Base-by-base conservation (phyloP, 129 eudicot species). In the Escallonia herrerae region DNA sequence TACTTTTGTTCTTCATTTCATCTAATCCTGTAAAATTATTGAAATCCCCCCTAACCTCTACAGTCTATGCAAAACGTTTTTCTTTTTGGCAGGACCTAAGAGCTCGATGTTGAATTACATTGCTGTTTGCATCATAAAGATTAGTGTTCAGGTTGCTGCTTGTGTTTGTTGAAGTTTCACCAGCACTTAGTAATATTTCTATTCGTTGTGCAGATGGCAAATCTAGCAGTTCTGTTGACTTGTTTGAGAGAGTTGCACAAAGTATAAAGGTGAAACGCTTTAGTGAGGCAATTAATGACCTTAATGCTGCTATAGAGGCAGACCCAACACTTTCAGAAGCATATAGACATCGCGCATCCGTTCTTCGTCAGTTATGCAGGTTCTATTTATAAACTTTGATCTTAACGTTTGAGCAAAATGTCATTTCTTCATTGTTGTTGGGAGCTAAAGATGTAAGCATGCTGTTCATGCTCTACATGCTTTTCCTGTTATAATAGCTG, bases 311-410 rank as follows among this genome's bases (percentile, higher is more conserved):
- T 51, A 91, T 87, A 71, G 96, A 88, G 64, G 91, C 95, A n/a
- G 95, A 91, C 77, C 98, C 96, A 1, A 74, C 87, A 56, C 85
- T 88, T 70, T 91, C 95, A 59, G 91, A 91, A 76, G 98, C 96
- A 60, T 83, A 87, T 39, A 69, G 83, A 78, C 89, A 71, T 6
- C 76, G 87, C 12, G 96, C 96, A 55, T 87, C 86, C 9, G 56
- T 83, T 69, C 79, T 85, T 57, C 96, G 95, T 68, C 85, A 81
- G 71, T 63, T 83, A 67, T 89, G 98, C 91, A 91, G 98, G 98
- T 91, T 72, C 52, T 10, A 5, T 46, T 40, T 64, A 15, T 7
- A 15, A 55, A n/a, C 66, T 70, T 73, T 60, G 3, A 40, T 58
- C 48, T 5, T 7, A 12, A 6, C 37, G 1, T 64, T 68, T 10